phyloP scores from a whole-genome alignment of 306 rosid species.

The Lithocarpus polystachyus region DNA sequence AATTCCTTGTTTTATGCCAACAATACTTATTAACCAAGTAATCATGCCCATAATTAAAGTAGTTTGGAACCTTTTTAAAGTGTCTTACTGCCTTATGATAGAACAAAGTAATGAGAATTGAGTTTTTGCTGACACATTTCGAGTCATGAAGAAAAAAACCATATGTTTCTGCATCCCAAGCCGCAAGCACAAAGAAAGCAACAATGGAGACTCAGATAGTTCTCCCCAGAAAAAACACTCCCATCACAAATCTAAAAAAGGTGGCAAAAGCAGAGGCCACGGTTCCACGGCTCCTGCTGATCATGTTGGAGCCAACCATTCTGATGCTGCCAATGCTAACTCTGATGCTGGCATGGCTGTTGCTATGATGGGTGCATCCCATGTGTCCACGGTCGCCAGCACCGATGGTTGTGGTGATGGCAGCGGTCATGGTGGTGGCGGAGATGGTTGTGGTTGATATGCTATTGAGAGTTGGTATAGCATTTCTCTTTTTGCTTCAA shows the following conservation, averaged over 20 bases:
- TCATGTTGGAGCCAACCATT: conserved; percentile 21
- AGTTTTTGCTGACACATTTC: neutral
- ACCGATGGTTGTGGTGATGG: conserved; percentile 24
- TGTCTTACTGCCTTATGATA: neutral
- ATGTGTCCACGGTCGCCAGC: conserved; percentile 20
- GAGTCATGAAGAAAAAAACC: conserved; percentile 47
- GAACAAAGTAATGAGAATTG: neutral
- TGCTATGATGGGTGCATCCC: conserved; percentile 22
- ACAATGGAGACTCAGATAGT: conserved; percentile 26
- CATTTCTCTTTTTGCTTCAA: neutral
- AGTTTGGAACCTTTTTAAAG: neutral
- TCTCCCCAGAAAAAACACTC: conserved; percentile 6
- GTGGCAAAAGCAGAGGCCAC: conserved; percentile 23
- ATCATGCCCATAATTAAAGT: neutral
- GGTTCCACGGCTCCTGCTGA: conserved; percentile 14
- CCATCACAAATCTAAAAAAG: conserved; percentile 19
- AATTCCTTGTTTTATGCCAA: conserved; percentile 1
- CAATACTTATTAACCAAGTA: conserved; percentile 8
- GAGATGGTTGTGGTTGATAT: conserved; percentile 7
- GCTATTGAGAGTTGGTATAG: neutral
- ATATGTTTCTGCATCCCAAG: conserved; percentile 52
- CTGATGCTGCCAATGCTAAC: conserved; percentile 15
- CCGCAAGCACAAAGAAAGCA: conserved; percentile 32
- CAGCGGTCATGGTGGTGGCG: conserved; percentile 42
- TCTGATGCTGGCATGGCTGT: conserved; percentile 28